These are phyloP conservation scores for Kodamaea anthophila DNA, from an alignment of 1,139 yeast species.

Conservation along the genomic window DNA sequence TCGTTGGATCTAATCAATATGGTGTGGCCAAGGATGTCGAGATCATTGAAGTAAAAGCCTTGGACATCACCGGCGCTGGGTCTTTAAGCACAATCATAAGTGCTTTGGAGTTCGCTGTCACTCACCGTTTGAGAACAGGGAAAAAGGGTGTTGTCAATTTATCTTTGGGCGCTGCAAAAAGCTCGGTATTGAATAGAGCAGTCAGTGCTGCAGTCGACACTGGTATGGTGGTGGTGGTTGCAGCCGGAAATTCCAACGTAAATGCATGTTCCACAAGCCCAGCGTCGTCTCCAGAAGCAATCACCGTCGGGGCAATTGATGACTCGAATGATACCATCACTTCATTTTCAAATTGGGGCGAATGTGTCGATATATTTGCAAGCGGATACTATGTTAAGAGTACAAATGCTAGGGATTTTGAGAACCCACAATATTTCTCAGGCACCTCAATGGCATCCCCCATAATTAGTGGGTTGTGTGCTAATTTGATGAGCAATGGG, in stretches of 20 bases:
- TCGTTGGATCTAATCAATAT: conserved; percentile 69
- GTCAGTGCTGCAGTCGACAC: conserved; percentile 62
- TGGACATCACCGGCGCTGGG: conserved; percentile 62
- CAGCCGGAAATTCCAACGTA: conserved; percentile 78
- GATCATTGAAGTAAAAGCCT: conserved; percentile 66
- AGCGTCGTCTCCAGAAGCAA: conserved; percentile 63
- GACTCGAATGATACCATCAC: conserved; percentile 66
- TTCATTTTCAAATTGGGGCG: conserved; percentile 80
- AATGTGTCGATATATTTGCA: conserved; percentile 79
- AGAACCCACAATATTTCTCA: conserved; percentile 42
- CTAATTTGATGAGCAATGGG: conserved; percentile 60
- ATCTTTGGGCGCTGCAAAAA: conserved; percentile 69
- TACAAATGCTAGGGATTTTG: conserved; percentile 21
- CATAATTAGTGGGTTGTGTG: conserved; percentile 66
- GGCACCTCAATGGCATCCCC: conserved; percentile 94
- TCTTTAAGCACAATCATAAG: conserved; percentile 59
- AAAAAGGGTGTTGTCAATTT: conserved; percentile 66
- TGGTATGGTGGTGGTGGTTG: conserved; percentile 76
- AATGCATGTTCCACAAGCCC: conserved; percentile 81
- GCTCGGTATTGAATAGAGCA: conserved; percentile 63
- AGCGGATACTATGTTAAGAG: conserved; percentile 66
- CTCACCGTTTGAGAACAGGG: conserved; percentile 42
- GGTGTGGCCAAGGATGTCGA: conserved; percentile 74
- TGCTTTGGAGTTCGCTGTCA: conserved; percentile 67
- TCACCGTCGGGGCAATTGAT: conserved; percentile 85